Evolutionary conservation across 2,329 filamentous ascomycete genomes (phyloP).

Genomic region (Botryosphaeria dothidea): DNA sequence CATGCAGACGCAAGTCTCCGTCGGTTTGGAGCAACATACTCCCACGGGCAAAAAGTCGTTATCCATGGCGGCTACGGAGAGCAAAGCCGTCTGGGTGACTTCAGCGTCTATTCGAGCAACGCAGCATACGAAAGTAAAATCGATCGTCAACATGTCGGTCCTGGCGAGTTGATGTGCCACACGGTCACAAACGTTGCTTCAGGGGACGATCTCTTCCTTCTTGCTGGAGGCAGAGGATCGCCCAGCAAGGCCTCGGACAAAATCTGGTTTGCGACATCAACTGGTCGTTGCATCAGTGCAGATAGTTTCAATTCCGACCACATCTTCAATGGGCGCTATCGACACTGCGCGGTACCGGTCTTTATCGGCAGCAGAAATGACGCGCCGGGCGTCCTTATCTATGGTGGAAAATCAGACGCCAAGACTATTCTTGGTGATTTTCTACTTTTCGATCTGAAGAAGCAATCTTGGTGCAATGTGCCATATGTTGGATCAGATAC

Average conservation of each 20-base stretch:
- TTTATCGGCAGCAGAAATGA: slow-evolving; percentile 39
- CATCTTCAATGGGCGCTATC: slow-evolving; percentile 59
- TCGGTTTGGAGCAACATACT: slow-evolving; percentile 42
- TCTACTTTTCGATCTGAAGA: slow-evolving; percentile 46
- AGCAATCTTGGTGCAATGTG: slow-evolving; percentile 49
- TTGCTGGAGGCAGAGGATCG: slow-evolving; percentile 78
- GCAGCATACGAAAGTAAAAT: neutral
- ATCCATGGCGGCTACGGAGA: slow-evolving; percentile 49
- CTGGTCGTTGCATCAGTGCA: slow-evolving; percentile 35
- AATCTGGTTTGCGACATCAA: neutral
- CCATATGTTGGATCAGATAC: slow-evolving; percentile 21
- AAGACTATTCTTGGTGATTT: slow-evolving; percentile 33
- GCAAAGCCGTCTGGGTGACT: slow-evolving; percentile 50
- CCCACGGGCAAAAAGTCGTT: slow-evolving; percentile 34
- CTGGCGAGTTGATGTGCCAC: slow-evolving; percentile 64
- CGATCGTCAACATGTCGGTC: neutral
- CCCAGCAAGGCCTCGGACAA: slow-evolving; percentile 62
- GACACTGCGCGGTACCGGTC: slow-evolving; percentile 66
- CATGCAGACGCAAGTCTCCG: slow-evolving; percentile 28
- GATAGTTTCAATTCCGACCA: slow-evolving; percentile 45
- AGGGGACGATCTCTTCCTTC: slow-evolving; percentile 57
- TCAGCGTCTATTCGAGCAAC: slow-evolving; percentile 42
- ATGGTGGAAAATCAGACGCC: slow-evolving; percentile 42
- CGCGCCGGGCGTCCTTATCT: slow-evolving; percentile 42
- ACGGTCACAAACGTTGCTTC: slow-evolving; percentile 64